Percentiles rank a stretch among this genome's conserved stretches.
Conservation (phyloP, 169 alveolate genomes). For the Eimeria mitis region DNA sequence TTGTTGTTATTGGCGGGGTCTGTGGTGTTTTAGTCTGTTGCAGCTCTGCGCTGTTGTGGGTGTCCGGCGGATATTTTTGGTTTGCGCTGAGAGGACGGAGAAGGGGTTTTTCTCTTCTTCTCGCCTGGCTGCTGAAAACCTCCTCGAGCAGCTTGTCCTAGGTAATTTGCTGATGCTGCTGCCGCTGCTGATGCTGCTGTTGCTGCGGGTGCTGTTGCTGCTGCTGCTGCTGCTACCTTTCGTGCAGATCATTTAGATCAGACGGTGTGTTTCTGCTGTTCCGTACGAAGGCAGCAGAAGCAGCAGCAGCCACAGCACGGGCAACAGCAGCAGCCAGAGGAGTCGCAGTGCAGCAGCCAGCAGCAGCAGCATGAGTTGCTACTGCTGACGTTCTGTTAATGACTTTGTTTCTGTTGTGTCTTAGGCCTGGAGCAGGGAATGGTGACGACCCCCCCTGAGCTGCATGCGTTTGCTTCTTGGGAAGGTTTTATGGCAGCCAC, state of each 20-base stretch:
- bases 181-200: no score
- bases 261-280: neutral
- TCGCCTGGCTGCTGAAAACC: conserved; percentile 46
- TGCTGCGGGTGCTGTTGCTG: neutral
- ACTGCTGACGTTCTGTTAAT: neutral
- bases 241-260: neutral
- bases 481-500: conserved; percentile 37
- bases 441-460: conserved; percentile 64
- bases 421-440: conserved; percentile 76
- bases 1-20: neutral
- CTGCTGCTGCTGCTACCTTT: neutral
- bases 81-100: conserved; percentile 70
- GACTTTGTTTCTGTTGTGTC: neutral
- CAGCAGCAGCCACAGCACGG: neutral
- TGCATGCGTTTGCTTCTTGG: conserved; percentile 76
- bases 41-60: conserved; percentile 75
- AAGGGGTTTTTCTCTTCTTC: conserved; percentile 62
- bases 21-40: neutral
- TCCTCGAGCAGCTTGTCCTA: conserved; percentile 39
- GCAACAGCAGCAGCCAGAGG: neutral
- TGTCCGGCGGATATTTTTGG: conserved; percentile 38
- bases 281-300: neutral
- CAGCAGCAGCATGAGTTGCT: neutral
- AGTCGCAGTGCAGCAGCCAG: neutral
- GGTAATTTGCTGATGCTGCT: conserved; percentile 30